phyloP scores from a whole-genome alignment of 1,284 basidiomycete genomes.

The Mycena citricolor region DNA sequence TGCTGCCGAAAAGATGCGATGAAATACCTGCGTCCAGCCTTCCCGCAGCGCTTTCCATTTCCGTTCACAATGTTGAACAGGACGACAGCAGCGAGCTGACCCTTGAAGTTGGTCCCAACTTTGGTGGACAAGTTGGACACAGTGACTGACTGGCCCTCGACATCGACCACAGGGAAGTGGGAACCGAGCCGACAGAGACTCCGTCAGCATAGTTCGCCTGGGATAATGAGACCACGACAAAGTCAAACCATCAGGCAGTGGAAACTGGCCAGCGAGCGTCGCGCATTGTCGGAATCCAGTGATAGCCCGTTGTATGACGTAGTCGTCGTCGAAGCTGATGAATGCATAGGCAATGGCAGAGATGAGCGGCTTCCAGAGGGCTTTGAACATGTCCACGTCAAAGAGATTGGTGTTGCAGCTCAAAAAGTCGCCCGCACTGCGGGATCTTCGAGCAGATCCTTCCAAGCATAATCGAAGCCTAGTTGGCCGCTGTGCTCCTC shows the following conservation, averaged over 20 bases:
- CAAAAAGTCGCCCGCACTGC: slow-evolving; percentile 77
- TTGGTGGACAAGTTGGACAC: slow-evolving; percentile 91
- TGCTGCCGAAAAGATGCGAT: too few species aligned
- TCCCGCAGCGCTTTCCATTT: slow-evolving; percentile 92
- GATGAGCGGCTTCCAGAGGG: slow-evolving; percentile 89
- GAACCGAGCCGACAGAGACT: slow-evolving; percentile 69
- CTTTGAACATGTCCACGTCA: slow-evolving; percentile 91
- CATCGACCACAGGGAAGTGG: slow-evolving; percentile 87
- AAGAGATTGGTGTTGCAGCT: slow-evolving; percentile 79
- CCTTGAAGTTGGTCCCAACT: slow-evolving; percentile 95
- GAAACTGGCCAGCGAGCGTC: slow-evolving; percentile 86
- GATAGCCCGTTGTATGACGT: slow-evolving; percentile 92
- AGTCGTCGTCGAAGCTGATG: slow-evolving; percentile 95
- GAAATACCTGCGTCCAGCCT: slow-evolving; percentile 85
- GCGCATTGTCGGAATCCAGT: slow-evolving; percentile 96
- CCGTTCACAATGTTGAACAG: slow-evolving; percentile 98
- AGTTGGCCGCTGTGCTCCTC: slow-evolving; percentile 97
- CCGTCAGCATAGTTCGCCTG: slow-evolving; percentile 83
- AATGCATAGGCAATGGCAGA: slow-evolving; percentile 92
- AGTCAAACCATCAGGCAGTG: slow-evolving; percentile 93
- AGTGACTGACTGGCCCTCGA: slow-evolving; percentile 88
- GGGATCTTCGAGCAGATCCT: slow-evolving; percentile 87
- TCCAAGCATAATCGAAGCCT: slow-evolving; percentile 99
- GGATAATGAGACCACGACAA: slow-evolving; percentile 89
- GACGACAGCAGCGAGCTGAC: slow-evolving; percentile 95